Percentiles rank a stretch among this genome's conserved stretches.
Conservation (phyloP, 75 land plant genomes). For the Pseudotsuga menziesii region DNA sequence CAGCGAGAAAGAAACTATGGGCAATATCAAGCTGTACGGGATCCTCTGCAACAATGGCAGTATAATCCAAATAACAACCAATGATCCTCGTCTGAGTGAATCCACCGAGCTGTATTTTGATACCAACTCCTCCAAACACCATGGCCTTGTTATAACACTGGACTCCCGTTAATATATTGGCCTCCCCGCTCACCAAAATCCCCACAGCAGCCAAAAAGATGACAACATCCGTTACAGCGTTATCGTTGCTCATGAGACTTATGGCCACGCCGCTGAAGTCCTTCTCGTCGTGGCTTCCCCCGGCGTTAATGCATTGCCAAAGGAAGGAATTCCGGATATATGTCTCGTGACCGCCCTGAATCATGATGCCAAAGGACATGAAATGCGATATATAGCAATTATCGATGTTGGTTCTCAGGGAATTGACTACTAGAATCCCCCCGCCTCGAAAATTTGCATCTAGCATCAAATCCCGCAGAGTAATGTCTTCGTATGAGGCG, state of each 20-base stretch:
- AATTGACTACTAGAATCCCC: conserved; percentile 49
- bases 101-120: conserved; percentile 50
- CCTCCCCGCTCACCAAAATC: conserved; percentile 24
- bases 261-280: conserved; percentile 29
- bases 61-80: conserved; percentile 73
- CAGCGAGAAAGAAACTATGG: conserved; percentile 69
- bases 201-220: conserved; percentile 38
- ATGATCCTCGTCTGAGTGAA: conserved; percentile 67
- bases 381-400: conserved; percentile 56
- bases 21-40: conserved; percentile 69
- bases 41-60: conserved; percentile 79
- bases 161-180: conserved; percentile 59
- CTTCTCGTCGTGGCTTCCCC: conserved; percentile 24
- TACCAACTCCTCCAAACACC: conserved; percentile 71
- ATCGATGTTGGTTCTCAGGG: conserved; percentile 53
- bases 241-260: conserved; percentile 26
- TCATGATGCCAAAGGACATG: conserved; percentile 22
- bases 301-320: conserved; percentile 34
- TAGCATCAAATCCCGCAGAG: conserved; percentile 60
- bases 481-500: conserved; percentile 49
- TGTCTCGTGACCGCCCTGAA: conserved; percentile 35
- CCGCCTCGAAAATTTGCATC: conserved; percentile 71
- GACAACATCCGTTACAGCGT: conserved; percentile 26
- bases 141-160: conserved; percentile 94
- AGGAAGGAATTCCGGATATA: conserved; percentile 28